phyloP scores from a whole-genome alignment of 805 yeast genomes.

The Huiozyma naganishii region DNA sequence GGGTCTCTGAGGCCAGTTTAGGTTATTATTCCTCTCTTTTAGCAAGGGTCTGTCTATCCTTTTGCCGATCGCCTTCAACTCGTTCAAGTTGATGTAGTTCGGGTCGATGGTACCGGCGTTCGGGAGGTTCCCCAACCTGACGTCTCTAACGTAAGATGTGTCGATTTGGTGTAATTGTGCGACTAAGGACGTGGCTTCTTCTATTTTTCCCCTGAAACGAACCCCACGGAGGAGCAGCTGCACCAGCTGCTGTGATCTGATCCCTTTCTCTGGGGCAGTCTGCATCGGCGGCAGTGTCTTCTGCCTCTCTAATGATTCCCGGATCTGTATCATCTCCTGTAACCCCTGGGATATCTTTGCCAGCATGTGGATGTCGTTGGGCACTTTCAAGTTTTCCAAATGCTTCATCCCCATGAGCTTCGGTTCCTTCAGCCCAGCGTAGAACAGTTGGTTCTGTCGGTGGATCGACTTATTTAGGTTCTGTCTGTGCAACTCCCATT shows the following conservation, averaged over 20 bases:
- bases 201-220: background rate
- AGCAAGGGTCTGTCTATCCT: constrained; percentile 15
- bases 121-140: constrained; percentile 3
- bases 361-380: constrained; percentile 10
- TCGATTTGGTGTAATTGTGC: constrained; percentile 18
- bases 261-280: background rate
- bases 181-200: constrained; percentile 2
- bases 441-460: constrained; percentile 11
- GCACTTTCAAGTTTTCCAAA: constrained; percentile 14
- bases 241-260: no score
- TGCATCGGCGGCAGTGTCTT: background rate
- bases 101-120: constrained; percentile 4
- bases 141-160: constrained; percentile 10
- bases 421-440: constrained; percentile 11
- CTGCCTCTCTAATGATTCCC: background rate
- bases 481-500: background rate
- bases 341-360: constrained; percentile 4
- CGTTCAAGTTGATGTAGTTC: constrained; percentile 8
- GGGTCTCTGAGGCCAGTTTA: constrained; percentile 18
- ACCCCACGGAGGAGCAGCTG: no score
- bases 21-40: constrained; percentile 11
- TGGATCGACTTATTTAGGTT: constrained; percentile 6
- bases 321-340: constrained; percentile 2
- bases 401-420: constrained; percentile 11
- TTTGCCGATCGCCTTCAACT: constrained; percentile 16